Evolutionary conservation across 345 rosid species (phyloP), one percentile per base, ranked within the genome.

Genomic region (Sonneratia alba): DNA sequence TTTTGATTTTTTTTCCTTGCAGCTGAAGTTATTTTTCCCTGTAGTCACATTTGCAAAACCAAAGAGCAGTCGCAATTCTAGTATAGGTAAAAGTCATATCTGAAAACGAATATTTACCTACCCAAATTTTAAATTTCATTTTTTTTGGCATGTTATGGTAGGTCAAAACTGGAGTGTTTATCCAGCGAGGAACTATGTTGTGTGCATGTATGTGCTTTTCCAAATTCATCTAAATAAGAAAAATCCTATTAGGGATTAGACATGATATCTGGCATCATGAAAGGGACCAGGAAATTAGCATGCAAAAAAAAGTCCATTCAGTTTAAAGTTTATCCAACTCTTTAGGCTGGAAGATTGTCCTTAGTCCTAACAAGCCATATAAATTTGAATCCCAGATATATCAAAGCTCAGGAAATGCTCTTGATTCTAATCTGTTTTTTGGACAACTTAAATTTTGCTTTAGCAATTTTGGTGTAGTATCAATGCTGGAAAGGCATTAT

Each of bases 51-150:
- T 95, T 77, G 96, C 97, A 11, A 92, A 95, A 86, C 98, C 99
- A 34, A 92, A 90, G 84, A 92, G 98, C 83, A 95, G 99, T 85
- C 96, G 98, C 49, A 95, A 95, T 85, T 95, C 99, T 43, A 95
- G 98, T 82, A 95, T 95, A 85, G 99, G 97, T 92, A 82, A 81
- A 77, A 63, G 15, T 56, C 40, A 48, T 56, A 21, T 48, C 66
- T 64, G 48, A 19, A 42, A 5, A 42, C 10, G 6, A 9, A 49
- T 15, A 3, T n/a, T 72, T n/a, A 1, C 13, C 63, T 18, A 24
- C 7, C 10, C 22, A n/a, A 57, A 3, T 67, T 51, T 67, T 51
- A 21, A 22, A 5, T 11, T 0, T 47, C 34, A 19, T 38, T 8
- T 18, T 45, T 64, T 14, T n/a, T 9, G n/a, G 63, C 9, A 11